These are phyloP conservation scores for Endocarpon pusillum DNA, from an alignment of 495 filamentous ascomycete species.

Conservation along the genomic window DNA sequence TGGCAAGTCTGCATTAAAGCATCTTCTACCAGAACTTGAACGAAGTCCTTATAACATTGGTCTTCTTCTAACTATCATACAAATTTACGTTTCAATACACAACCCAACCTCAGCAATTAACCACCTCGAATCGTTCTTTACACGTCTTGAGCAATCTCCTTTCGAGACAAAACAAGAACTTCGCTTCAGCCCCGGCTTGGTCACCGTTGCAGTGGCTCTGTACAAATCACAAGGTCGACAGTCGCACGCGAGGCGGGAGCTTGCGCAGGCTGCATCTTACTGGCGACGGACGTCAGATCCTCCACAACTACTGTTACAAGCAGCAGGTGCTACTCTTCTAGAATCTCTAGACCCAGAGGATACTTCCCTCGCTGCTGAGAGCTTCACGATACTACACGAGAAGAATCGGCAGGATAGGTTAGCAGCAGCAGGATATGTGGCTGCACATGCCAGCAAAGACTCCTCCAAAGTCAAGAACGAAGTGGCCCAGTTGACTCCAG, in stretches of 20 bases:
- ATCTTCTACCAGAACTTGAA: constrained; percentile 57
- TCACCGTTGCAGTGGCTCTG: constrained; percentile 66
- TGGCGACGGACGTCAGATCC: constrained; percentile 46
- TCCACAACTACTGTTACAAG: constrained; percentile 46
- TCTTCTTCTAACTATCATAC: constrained; percentile 62
- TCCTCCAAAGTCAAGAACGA: constrained; percentile 41
- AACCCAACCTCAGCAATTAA: constrained; percentile 63
- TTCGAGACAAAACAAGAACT: constrained; percentile 34
- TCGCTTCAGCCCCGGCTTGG: constrained; percentile 71
- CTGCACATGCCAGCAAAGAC: constrained; percentile 56
- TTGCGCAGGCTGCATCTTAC: constrained; percentile 67
- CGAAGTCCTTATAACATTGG: constrained; percentile 70
- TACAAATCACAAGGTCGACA: constrained; percentile 69
- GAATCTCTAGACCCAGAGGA: constrained; percentile 52
- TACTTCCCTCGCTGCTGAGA: constrained; percentile 45
- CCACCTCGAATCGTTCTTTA: constrained; percentile 58
- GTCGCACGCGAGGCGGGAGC: constrained; percentile 45
- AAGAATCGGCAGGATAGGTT: constrained; percentile 44
- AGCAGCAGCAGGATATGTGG: constrained; percentile 65
- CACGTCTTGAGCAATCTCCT: constrained; percentile 48
- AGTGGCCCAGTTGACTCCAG: constrained; percentile 43
- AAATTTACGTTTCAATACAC: constrained; percentile 59
- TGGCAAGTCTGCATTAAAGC: constrained; percentile 52
- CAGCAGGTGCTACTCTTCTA: constrained; percentile 64
- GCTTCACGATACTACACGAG: constrained; percentile 52